Percentiles rank a stretch among this genome's conserved stretches.
phyloP scores from a whole-genome alignment of 2,329 filamentous ascomycete species.

The Aspergillus hiratsukae region DNA sequence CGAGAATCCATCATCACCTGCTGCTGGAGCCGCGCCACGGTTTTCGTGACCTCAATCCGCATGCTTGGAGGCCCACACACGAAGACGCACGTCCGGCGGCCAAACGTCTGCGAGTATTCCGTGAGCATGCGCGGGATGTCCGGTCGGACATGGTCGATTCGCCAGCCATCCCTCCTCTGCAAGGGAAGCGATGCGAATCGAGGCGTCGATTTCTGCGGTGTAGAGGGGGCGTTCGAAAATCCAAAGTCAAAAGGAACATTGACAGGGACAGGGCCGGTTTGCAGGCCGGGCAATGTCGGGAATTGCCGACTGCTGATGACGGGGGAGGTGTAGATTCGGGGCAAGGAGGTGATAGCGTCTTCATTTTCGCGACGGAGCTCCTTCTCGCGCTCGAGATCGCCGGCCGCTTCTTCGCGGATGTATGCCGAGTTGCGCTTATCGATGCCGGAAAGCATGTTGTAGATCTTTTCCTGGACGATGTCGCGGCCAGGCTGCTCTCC shows the following conservation, averaged over 20 bases:
- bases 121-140: conserved; percentile 82
- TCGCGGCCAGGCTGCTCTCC: conserved; percentile 63
- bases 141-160: conserved; percentile 85
- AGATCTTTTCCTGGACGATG: conserved; percentile 78
- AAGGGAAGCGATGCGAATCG: conserved; percentile 74
- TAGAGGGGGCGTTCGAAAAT: conserved; percentile 76
- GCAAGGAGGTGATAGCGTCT: conserved; percentile 77
- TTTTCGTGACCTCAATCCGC: conserved; percentile 81
- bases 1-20: conserved; percentile 74
- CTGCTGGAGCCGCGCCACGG: conserved; percentile 75
- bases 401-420: conserved; percentile 75
- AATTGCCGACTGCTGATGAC: conserved; percentile 15
- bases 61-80: conserved; percentile 87
- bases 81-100: conserved; percentile 79
- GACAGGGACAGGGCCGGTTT: conserved; percentile 1
- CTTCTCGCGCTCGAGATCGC: conserved; percentile 72
- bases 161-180: conserved; percentile 67
- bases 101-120: conserved; percentile 76
- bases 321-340: conserved; percentile 45
- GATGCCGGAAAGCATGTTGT: conserved; percentile 81
- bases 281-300: neutral
- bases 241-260: conserved; percentile 63
- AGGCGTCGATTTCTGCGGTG: conserved; percentile 85
- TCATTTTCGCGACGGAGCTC: conserved; percentile 78
- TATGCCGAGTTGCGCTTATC: conserved; percentile 81